Conservation (phyloP, 2,329 filamentous ascomycete genomes). For the Pseudogymnoascus sp. region DNA sequence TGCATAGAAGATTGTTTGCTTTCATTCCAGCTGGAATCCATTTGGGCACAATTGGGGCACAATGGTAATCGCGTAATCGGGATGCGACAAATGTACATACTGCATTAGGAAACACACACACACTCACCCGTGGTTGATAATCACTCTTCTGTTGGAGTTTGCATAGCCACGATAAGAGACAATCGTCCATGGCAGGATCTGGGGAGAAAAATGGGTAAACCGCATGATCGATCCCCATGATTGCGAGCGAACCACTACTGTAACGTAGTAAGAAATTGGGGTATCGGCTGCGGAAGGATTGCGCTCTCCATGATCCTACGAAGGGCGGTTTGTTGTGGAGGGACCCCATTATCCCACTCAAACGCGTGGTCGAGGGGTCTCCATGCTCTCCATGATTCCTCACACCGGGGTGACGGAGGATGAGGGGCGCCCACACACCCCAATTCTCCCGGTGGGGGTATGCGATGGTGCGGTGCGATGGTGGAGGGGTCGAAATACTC, state of each 20-base stretch:
- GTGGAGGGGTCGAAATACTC: neutral
- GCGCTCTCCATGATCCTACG: neutral
- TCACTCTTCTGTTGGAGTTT: neutral
- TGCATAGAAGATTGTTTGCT: neutral
- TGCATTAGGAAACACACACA: neutral
- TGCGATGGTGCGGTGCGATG: neutral
- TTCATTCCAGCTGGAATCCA: neutral
- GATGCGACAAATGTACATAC: neutral
- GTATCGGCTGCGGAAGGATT: neutral
- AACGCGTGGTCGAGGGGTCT: neutral
- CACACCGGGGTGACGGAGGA: neutral
- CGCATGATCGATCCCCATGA: neutral
- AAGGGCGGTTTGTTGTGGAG: neutral
- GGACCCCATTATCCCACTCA: slow-evolving; percentile 1
- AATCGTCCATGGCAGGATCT: neutral
- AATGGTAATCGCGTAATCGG: neutral
- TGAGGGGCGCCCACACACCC: neutral
- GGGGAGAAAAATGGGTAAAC: neutral
- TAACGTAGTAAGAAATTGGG: neutral
- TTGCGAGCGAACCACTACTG: neutral
- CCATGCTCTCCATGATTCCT: neutral
- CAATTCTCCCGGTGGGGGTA: neutral
- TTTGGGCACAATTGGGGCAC: neutral
- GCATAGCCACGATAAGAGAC: neutral
- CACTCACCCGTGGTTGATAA: neutral